These are phyloP conservation scores for Terfezia boudieri DNA, from an alignment of 495 filamentous ascomycete genomes.

Conservation along the genomic window DNA sequence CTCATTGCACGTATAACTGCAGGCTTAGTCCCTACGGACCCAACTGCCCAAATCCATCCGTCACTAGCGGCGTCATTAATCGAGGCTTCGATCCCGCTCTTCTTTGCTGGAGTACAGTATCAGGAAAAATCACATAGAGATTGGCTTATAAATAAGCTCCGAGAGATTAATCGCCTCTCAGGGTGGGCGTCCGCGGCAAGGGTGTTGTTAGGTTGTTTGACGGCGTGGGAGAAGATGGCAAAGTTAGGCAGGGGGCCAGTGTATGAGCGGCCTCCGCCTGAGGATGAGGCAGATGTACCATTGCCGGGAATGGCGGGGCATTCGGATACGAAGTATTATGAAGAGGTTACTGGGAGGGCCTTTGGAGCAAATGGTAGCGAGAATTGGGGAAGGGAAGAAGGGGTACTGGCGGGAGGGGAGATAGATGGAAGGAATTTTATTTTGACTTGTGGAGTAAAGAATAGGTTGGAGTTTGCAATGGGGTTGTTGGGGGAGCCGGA, in stretches of 20 bases:
- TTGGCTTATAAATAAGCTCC: constrained; percentile 52
- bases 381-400: background rate
- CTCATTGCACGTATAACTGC: constrained; percentile 62
- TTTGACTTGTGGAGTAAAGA: constrained; percentile 20
- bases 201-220: constrained; percentile 66
- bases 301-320: constrained; percentile 9
- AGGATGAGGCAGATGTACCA: constrained; percentile 16
- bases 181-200: constrained; percentile 67
- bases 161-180: constrained; percentile 53
- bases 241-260: constrained; percentile 51
- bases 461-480: constrained; percentile 32
- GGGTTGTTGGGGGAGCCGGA: constrained; percentile 36
- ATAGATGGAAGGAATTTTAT: constrained; percentile 25
- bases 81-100: constrained; percentile 56
- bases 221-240: constrained; percentile 51
- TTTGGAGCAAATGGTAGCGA: constrained; percentile 9
- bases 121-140: constrained; percentile 44
- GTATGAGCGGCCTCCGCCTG: constrained; percentile 33
- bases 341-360: constrained; percentile 11
- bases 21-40: constrained; percentile 44
- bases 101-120: constrained; percentile 74
- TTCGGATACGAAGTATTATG: constrained; percentile 1
- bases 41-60: constrained; percentile 42
- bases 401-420: constrained; percentile 9
- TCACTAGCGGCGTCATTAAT: constrained; percentile 59